Evolutionary conservation across 805 yeast genomes (phyloP).

Genomic region (Grigorovia transvaalensis): DNA sequence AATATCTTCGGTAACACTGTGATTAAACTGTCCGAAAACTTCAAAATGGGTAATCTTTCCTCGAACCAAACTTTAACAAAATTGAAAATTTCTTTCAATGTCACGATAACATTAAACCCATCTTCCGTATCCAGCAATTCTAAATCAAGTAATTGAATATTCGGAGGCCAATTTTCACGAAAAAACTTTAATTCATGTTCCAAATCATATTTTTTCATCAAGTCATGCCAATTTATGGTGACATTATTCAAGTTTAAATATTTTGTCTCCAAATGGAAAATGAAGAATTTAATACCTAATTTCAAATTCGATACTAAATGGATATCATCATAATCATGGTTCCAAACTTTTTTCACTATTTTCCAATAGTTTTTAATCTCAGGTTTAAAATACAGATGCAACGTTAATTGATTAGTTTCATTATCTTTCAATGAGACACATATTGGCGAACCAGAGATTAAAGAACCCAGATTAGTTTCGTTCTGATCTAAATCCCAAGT

Average conservation of each 20-base stretch:
- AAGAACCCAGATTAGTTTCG: slow-evolving; percentile 10
- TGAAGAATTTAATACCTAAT: slow-evolving; percentile 9
- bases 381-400: slow-evolving; percentile 20
- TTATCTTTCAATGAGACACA: slow-evolving; percentile 19
- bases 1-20: slow-evolving; percentile 26
- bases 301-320: slow-evolving; percentile 20
- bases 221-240: slow-evolving; percentile 16
- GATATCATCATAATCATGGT: slow-evolving; percentile 16
- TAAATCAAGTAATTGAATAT: slow-evolving; percentile 20
- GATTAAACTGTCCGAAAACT: slow-evolving; percentile 6
- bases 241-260: slow-evolving; percentile 9
- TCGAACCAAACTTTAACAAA: not conserved
- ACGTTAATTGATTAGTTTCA: slow-evolving; percentile 11
- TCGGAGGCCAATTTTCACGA: slow-evolving; percentile 5
- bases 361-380: slow-evolving; percentile 16
- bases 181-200: slow-evolving; percentile 1
- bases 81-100: not conserved
- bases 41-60: slow-evolving; percentile 9
- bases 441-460: slow-evolving; percentile 12
- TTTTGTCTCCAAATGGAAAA: slow-evolving; percentile 8
- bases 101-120: slow-evolving; percentile 17
- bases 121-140: slow-evolving; percentile 13
- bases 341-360: slow-evolving; percentile 22
- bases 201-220: slow-evolving; percentile 13
- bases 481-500: slow-evolving; percentile 14